Percentiles rank a stretch among this genome's conserved stretches.
Evolutionary conservation across 2,329 filamentous ascomycete species (phyloP).

Genomic region (Colletotrichum australisinense): DNA sequence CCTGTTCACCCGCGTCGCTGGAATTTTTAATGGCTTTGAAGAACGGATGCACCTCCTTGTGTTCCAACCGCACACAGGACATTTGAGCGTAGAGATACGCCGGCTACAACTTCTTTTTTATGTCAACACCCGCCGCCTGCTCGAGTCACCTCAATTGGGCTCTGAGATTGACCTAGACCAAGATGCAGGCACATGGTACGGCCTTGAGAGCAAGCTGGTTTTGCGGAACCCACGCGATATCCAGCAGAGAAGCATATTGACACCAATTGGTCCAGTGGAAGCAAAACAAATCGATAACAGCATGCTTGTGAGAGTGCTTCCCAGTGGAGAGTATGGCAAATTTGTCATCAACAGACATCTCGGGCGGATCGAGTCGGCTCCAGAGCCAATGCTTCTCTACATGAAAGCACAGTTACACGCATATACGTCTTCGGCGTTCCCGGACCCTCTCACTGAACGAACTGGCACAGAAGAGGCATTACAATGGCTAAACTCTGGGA

Average conservation of each 20-base stretch:
- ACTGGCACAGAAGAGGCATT: slow-evolving; percentile 73
- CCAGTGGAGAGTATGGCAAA: slow-evolving; percentile 54
- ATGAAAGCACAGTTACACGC: slow-evolving; percentile 71
- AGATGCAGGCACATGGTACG: slow-evolving; percentile 69
- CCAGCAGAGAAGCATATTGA: slow-evolving; percentile 61
- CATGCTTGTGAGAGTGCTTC: slow-evolving; percentile 43
- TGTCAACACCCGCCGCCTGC: slow-evolving; percentile 54
- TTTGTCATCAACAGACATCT: slow-evolving; percentile 67
- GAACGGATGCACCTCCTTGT: slow-evolving; percentile 53
- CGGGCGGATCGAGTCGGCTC: slow-evolving; percentile 65
- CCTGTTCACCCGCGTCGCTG: slow-evolving; percentile 50
- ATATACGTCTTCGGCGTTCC: slow-evolving; percentile 66
- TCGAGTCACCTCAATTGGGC: slow-evolving; percentile 61
- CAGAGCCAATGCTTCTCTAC: slow-evolving; percentile 66
- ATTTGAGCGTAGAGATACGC: slow-evolving; percentile 60
- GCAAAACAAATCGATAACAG: slow-evolving; percentile 26
- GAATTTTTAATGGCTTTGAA: slow-evolving; percentile 64
- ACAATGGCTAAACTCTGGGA: slow-evolving; percentile 58
- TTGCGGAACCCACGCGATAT: slow-evolving; percentile 56
- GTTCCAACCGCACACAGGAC: slow-evolving; percentile 51
- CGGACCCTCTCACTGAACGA: slow-evolving; percentile 66
- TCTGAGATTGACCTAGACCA: slow-evolving; percentile 67
- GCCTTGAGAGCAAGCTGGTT: slow-evolving; percentile 68
- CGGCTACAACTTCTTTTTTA: slow-evolving; percentile 64
- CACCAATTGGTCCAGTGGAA: slow-evolving; percentile 56